Evolutionary conservation across 2,329 filamentous ascomycete genomes (phyloP), one percentile per base, ranked within the genome.

Genomic region (Epichloe gansuensis): DNA sequence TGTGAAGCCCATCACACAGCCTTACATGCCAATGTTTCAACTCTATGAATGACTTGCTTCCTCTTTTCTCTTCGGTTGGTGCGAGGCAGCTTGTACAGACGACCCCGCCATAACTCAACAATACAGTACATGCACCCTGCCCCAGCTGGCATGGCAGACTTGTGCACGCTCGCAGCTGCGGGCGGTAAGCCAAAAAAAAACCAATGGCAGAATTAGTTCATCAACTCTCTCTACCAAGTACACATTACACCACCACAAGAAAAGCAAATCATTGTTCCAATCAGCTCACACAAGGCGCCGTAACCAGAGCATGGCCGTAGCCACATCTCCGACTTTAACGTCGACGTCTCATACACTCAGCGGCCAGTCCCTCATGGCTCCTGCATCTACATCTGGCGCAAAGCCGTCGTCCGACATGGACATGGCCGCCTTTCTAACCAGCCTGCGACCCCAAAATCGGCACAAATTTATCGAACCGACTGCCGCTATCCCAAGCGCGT

Each of bases 381-480:
- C 68, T 55, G 56, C 69, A 52, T 63, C 70, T 57, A 55, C 68
- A 52, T 63, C 70, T 57, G 48, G 39, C 34, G 63, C 72, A 28
- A 62, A 69, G 55, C 57, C 63, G 58, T 53, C 56, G 56, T 52
- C 58, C 52, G 59, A 62, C 54, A 64, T 65, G 56, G 67, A 72
- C 57, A 66, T 74, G 50, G 68, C 73, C 59, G 72, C 74, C 28
- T 73, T 86, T 54, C 70, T 84, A 55, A 74, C 81, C 54, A 75
- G 72, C 57, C 73, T 88, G 48, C 70, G 69, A 57, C 68, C 81
- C 15, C 71, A 74, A 54, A 79, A 81, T 55, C 85, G 87, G 12
- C 83, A 91, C 63, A 67, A 70, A 28, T 95, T 95, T 64, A 74
- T 96, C n/a, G 83, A 85, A 57, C 90, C 91, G 4, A 74, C 80